Percentiles rank a stretch among this genome's conserved stretches.
Evolutionary conservation across 176 grass and related monocot species (phyloP).

Genomic region (barley (Hordeum vulgare)): MorexV3_pseudomolecules_assembly NC_058524.1:413907240-413907739

Average conservation of each 20-base stretch:
- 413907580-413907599: neutral
- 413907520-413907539: neutral
- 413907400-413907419: neutral
- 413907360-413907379: neutral
- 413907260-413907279: neutral
- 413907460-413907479: neutral
- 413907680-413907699: neutral
- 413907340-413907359: neutral
- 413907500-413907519: neutral
- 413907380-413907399: neutral
- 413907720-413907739: neutral
- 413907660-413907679: neutral
- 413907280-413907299: neutral
- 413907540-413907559: neutral
- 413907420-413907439: neutral
- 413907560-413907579: neutral
- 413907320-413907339: neutral
- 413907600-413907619: neutral
- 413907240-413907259: neutral
- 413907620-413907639: neutral
- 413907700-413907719: neutral
- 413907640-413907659: neutral
- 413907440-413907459: constrained; percentile 6
- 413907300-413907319: neutral
- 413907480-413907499: neutral